These are phyloP conservation scores for Umbelopsis sp. DNA, from an alignment of 192 early-diverging fungal genomes.

Conservation along the genomic window DNA sequence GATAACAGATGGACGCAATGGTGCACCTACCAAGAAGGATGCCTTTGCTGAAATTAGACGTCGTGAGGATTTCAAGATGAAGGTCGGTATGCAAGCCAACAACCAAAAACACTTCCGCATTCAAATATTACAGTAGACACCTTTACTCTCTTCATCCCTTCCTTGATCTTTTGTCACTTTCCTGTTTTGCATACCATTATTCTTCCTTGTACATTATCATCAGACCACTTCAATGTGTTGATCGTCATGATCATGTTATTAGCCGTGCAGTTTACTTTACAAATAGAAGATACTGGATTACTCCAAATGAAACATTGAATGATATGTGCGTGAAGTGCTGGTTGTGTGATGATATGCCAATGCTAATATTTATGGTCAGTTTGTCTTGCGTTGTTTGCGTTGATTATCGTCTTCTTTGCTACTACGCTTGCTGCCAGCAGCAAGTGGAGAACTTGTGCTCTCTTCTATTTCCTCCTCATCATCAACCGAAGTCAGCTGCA, in stretches of 20 bases:
- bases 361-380: background rate
- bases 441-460: background rate
- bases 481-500: background rate
- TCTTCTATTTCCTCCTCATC: background rate
- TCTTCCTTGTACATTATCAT: slow-evolving; percentile 16
- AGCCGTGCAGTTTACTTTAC: slow-evolving; percentile 11
- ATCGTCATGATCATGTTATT: background rate
- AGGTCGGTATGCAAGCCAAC: slow-evolving; percentile 77
- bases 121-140: slow-evolving; percentile 66
- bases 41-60: slow-evolving; percentile 63
- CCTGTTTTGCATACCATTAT: slow-evolving; percentile 13
- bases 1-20: slow-evolving; percentile 34
- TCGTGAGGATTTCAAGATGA: slow-evolving; percentile 62
- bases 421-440: slow-evolving; percentile 16
- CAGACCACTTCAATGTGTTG: slow-evolving; percentile 4
- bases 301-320: background rate
- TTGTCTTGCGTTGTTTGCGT: background rate
- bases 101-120: slow-evolving; percentile 84
- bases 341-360: background rate
- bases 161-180: background rate
- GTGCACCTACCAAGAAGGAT: slow-evolving; percentile 28
- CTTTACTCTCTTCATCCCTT: background rate
- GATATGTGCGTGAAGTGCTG: background rate
- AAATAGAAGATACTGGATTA: background rate
- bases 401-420: background rate